These are phyloP conservation scores for Clonostachys sp. DNA, from an alignment of 2,329 filamentous ascomycete species.

Conservation along the genomic window DNA sequence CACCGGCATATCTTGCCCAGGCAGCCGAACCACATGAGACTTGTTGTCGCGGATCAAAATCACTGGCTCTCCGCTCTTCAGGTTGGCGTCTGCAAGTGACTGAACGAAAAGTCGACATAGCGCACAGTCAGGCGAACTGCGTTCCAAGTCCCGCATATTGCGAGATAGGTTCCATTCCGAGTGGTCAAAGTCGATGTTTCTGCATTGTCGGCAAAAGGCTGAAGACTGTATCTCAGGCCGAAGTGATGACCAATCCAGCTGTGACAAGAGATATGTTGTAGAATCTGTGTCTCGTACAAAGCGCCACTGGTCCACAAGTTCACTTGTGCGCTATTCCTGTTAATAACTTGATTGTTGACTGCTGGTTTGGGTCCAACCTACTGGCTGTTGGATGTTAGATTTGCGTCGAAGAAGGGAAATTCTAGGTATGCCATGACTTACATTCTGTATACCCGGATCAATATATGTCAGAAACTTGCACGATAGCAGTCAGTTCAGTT, in stretches of 20 bases:
- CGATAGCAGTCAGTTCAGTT: too few relatives aligned
- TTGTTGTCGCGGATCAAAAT: not conserved
- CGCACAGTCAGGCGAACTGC: not conserved
- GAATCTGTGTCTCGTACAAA: not conserved
- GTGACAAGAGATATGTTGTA: not conserved
- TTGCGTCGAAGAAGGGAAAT: too few relatives aligned
- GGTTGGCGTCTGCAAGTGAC: not conserved
- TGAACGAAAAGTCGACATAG: not conserved
- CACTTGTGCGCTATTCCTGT: not conserved
- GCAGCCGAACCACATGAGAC: not conserved
- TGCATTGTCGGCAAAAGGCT: not conserved
- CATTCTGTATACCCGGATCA: too few relatives aligned
- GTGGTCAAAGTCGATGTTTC: not conserved
- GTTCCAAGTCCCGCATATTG: not conserved
- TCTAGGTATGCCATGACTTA: too few relatives aligned
- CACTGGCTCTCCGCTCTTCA: not conserved
- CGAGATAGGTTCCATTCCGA: not conserved
- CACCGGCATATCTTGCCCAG: not conserved
- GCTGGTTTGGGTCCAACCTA: not conserved
- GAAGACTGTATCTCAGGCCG: too few relatives aligned
- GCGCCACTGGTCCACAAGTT: not conserved
- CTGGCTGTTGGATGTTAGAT: not conserved
- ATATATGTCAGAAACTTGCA: too few relatives aligned
- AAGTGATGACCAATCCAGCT: not conserved
- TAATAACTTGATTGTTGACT: too few relatives aligned